Conservation (phyloP, 2,329 filamentous ascomycete species). For the Sclerotinia trifoliorum region DNA sequence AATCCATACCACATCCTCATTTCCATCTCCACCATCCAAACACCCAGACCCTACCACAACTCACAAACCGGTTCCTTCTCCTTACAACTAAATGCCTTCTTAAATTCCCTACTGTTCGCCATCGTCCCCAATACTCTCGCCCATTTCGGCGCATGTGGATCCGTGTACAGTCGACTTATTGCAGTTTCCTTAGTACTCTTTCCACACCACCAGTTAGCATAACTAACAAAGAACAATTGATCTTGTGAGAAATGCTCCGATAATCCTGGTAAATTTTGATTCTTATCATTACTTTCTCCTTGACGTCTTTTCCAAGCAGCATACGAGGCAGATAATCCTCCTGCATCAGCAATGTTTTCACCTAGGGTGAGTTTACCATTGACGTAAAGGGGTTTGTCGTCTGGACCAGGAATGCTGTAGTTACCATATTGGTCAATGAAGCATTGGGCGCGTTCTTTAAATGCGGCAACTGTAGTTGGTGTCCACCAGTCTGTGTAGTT, state of each 20-base stretch:
- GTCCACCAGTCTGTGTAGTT: conserved; percentile 69
- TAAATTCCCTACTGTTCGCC: conserved; percentile 66
- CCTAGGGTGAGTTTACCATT: conserved; percentile 63
- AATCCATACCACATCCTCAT: no score
- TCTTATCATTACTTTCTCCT: conserved; percentile 45
- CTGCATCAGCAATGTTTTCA: conserved; percentile 72
- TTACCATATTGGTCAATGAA: conserved; percentile 67
- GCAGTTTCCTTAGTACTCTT: conserved; percentile 60
- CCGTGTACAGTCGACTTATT: conserved; percentile 57
- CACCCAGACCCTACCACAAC: conserved; percentile 53
- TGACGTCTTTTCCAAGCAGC: conserved; percentile 63
- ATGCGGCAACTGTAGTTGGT: conserved; percentile 55
- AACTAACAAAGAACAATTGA: conserved; percentile 68
- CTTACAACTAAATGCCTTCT: conserved; percentile 64
- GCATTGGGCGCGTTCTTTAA: conserved; percentile 59
- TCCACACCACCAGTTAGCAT: conserved; percentile 64
- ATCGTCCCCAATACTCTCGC: conserved; percentile 62
- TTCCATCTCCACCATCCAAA: not conserved
- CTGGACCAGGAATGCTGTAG: conserved; percentile 56
- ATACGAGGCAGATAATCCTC: conserved; percentile 62
- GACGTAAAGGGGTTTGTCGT: conserved; percentile 57
- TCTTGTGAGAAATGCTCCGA: conserved; percentile 59
- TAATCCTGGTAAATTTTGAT: conserved; percentile 58
- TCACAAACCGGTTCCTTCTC: conserved; percentile 66
- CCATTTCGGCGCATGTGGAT: conserved; percentile 64